Percentiles rank a stretch among this genome's conserved stretches.
Evolutionary conservation across 148 eudicot genomes (phyloP).

Genomic region (Chenopodium berlandieri): DNA sequence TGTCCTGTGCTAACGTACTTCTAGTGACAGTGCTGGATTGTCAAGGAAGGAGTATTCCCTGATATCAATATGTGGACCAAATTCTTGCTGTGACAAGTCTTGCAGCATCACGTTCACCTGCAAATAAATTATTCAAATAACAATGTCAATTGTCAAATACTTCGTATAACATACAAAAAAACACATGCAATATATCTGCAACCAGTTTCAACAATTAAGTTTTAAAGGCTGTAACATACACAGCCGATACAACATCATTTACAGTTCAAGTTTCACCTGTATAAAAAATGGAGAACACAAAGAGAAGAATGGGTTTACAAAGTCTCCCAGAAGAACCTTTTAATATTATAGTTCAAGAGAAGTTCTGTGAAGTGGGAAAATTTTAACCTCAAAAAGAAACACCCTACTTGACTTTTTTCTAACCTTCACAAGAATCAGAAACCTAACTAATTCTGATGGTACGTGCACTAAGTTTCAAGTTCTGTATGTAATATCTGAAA

Average conservation of each 20-base stretch:
- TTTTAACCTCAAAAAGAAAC: background rate
- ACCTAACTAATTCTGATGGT: too few species aligned
- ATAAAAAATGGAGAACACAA: background rate
- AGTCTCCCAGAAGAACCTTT: background rate
- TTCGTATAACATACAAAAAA: too few species aligned
- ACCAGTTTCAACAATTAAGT: background rate
- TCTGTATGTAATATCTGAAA: background rate
- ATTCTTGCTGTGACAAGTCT: conserved; percentile 59
- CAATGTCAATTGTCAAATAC: background rate
- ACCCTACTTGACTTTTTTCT: background rate
- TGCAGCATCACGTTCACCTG: conserved; percentile 82
- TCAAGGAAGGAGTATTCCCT: conserved; percentile 87
- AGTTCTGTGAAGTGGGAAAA: background rate
- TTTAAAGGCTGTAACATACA: background rate
- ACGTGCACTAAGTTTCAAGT: background rate
- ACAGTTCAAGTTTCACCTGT: background rate
- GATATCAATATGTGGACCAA: conserved; percentile 70
- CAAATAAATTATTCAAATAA: conserved; percentile 17
- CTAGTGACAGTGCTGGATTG: conserved; percentile 68
- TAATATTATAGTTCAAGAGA: background rate
- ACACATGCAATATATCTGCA: background rate
- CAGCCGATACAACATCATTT: background rate
- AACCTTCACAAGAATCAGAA: background rate
- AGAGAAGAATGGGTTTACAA: background rate
- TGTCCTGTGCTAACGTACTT: conserved; percentile 38